Percentiles rank a stretch among this genome's conserved stretches.
Evolutionary conservation across 106 monocot genomes (phyloP).

Genomic region (Apostasia shenzhenica): DNA sequence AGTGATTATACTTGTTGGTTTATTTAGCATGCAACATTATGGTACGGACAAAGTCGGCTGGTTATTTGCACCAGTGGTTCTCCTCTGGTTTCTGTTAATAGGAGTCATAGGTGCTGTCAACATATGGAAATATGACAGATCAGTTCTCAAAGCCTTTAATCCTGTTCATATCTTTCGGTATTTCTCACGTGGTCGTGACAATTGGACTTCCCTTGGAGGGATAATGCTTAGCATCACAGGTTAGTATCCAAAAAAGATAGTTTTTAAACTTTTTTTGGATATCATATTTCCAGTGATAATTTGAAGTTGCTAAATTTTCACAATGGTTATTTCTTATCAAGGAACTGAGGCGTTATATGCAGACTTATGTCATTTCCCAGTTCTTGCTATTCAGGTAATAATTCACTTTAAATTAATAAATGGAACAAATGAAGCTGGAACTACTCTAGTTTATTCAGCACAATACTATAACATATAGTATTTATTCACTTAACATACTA

Average conservation of each 20-base stretch:
- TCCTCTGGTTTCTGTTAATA: conserved; percentile 59
- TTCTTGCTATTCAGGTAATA: conserved; percentile 22
- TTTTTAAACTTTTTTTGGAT: background rate
- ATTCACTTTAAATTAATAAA: background rate
- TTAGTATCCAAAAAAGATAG: background rate
- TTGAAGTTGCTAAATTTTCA: too few relatives aligned
- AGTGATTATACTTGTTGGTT: conserved; percentile 42
- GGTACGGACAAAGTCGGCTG: conserved; percentile 66
- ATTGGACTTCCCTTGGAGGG: conserved; percentile 58
- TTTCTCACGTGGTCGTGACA: conserved; percentile 28
- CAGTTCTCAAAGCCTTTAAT: conserved; percentile 48
- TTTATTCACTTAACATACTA: too few relatives aligned
- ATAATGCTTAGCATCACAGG: conserved; percentile 71
- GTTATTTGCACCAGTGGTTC: conserved; percentile 67
- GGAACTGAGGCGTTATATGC: conserved; percentile 31
- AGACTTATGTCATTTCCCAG: conserved; percentile 31
- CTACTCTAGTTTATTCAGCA: background rate
- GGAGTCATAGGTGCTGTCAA: conserved; percentile 49
- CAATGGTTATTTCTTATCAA: conserved; percentile 5
- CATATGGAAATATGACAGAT: conserved; percentile 44
- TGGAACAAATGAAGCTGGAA: background rate
- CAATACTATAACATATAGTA: too few relatives aligned
- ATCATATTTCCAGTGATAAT: background rate
- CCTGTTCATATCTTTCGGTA: conserved; percentile 42
- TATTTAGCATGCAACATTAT: conserved; percentile 61